These are phyloP conservation scores for Tolypocladium tundrense DNA, from an alignment of 2,329 filamentous ascomycete genomes.

Conservation along the genomic window DNA sequence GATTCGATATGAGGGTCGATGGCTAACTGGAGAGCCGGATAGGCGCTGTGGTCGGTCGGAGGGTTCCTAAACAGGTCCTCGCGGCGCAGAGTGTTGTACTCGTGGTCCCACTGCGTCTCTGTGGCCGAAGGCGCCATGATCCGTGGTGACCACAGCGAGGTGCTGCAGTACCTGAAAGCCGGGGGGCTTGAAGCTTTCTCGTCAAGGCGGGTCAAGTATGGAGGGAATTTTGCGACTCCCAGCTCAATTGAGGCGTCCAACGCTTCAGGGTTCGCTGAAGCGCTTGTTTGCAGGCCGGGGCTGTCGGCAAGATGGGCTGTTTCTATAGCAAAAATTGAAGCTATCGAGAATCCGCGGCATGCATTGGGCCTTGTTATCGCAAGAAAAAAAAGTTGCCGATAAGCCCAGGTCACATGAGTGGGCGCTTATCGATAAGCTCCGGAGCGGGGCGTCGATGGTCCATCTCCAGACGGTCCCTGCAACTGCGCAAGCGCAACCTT, in stretches of 20 bases:
- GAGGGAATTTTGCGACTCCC: background rate
- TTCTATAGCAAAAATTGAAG: slow-evolving; percentile 11
- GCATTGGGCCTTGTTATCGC: slow-evolving; percentile 4
- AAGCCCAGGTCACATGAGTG: slow-evolving; percentile 13
- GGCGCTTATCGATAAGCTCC: slow-evolving; percentile 13
- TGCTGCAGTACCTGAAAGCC: background rate
- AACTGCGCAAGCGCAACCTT: no score
- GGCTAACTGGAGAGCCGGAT: slow-evolving; percentile 76
- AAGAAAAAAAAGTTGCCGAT: slow-evolving; percentile 17
- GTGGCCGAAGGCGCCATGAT: slow-evolving; percentile 49
- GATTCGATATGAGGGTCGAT: slow-evolving; percentile 89
- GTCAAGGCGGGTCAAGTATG: background rate
- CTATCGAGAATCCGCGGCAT: slow-evolving; percentile 12
- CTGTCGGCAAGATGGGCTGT: background rate
- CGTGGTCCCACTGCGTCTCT: slow-evolving; percentile 67
- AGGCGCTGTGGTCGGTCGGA: slow-evolving; percentile 77
- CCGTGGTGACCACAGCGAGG: background rate
- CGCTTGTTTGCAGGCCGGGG: background rate
- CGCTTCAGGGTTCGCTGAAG: background rate
- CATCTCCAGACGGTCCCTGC: no score
- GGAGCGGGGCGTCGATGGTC: background rate
- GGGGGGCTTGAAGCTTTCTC: background rate
- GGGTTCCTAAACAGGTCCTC: slow-evolving; percentile 85
- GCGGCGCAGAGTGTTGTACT: slow-evolving; percentile 76
- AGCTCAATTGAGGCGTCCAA: slow-evolving; percentile 4